These are phyloP conservation scores for Elongisporangium anandrum DNA, from an alignment of 352 stramenopile species.

Conservation along the genomic window DNA sequence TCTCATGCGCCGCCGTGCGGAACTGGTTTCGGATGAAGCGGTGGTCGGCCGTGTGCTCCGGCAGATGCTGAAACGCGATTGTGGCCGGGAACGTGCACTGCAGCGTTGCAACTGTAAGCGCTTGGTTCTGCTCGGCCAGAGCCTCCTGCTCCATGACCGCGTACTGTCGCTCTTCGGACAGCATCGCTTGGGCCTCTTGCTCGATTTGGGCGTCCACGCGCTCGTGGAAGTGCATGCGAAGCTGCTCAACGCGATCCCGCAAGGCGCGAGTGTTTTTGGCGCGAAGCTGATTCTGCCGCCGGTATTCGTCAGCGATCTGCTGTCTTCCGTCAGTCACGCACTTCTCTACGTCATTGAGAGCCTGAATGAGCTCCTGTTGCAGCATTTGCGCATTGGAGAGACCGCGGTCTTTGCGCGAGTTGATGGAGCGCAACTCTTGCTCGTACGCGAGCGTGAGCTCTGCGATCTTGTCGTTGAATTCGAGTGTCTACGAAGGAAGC, in stretches of 20 bases:
- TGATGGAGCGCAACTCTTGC: slow-evolving; percentile 44
- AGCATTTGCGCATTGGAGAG: slow-evolving; percentile 52
- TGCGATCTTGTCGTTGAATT: slow-evolving; percentile 64
- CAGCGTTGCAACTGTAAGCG: slow-evolving; percentile 25
- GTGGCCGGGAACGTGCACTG: slow-evolving; percentile 22
- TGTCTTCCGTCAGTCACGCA: slow-evolving; percentile 33
- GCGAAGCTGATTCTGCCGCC: slow-evolving; percentile 32
- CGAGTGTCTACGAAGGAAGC: slow-evolving; percentile 24
- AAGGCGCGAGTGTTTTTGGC: slow-evolving; percentile 35
- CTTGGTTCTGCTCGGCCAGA: slow-evolving; percentile 33
- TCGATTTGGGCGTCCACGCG: slow-evolving; percentile 19
- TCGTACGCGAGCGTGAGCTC: slow-evolving; percentile 50
- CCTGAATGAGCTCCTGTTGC: slow-evolving; percentile 54
- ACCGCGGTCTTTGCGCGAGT: slow-evolving; percentile 29
- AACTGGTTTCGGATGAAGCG: slow-evolving; percentile 44
- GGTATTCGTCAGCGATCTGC: slow-evolving; percentile 42
- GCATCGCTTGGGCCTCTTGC: slow-evolving; percentile 11
- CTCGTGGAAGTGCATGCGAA: slow-evolving; percentile 22
- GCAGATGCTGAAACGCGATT: slow-evolving; percentile 47
- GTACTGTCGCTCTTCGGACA: slow-evolving; percentile 25
- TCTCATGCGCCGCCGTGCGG: slow-evolving; percentile 3
- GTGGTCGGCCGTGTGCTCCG: slow-evolving; percentile 36
- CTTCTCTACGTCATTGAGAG: slow-evolving; percentile 52
- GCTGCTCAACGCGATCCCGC: slow-evolving; percentile 22
- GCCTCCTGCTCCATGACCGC: slow-evolving; percentile 47